phyloP scores from a whole-genome alignment of 805 yeast genomes.

The Yamadazyma paraphyllophila region DNA sequence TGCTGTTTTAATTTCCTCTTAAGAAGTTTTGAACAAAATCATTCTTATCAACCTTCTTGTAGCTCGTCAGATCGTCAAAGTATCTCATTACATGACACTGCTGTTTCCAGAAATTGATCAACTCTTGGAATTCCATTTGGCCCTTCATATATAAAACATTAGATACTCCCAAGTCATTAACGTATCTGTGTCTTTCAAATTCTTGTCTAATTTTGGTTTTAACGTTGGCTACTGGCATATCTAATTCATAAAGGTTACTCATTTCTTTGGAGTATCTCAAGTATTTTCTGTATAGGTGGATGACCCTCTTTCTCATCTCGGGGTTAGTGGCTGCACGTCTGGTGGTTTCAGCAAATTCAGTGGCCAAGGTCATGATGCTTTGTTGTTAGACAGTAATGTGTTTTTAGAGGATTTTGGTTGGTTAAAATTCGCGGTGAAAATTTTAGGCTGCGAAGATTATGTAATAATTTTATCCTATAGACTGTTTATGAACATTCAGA shows the following conservation, averaged over 20 bases:
- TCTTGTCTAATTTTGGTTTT: conserved; percentile 86
- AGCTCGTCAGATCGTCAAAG: conserved; percentile 64
- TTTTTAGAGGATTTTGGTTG: conserved; percentile 22
- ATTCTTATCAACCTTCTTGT: conserved; percentile 54
- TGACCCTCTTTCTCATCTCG: conserved; percentile 62
- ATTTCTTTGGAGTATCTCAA: conserved; percentile 59
- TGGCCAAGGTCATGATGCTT: conserved; percentile 56
- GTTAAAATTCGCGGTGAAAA: conserved; percentile 9
- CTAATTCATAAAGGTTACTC: conserved; percentile 66
- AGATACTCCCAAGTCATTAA: conserved; percentile 59
- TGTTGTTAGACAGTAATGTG: conserved; percentile 2
- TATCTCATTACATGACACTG: conserved; percentile 79
- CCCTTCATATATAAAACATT: conserved; percentile 78
- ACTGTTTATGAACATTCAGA: no score
- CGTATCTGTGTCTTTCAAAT: conserved; percentile 81
- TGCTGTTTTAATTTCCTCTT: conserved; percentile 45
- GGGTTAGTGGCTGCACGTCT: conserved; percentile 58
- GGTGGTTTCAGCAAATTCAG: conserved; percentile 82
- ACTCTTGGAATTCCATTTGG: conserved; percentile 87
- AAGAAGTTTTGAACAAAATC: conserved; percentile 72
- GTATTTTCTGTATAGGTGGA: conserved; percentile 71
- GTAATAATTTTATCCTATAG: background rate
- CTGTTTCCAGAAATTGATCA: conserved; percentile 88
- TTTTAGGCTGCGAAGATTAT: conserved; percentile 1
- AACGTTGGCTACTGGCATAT: conserved; percentile 73